Base-by-base conservation (phyloP, 345 rosid species). In the Bruguiera gymnorhiza region DNA sequence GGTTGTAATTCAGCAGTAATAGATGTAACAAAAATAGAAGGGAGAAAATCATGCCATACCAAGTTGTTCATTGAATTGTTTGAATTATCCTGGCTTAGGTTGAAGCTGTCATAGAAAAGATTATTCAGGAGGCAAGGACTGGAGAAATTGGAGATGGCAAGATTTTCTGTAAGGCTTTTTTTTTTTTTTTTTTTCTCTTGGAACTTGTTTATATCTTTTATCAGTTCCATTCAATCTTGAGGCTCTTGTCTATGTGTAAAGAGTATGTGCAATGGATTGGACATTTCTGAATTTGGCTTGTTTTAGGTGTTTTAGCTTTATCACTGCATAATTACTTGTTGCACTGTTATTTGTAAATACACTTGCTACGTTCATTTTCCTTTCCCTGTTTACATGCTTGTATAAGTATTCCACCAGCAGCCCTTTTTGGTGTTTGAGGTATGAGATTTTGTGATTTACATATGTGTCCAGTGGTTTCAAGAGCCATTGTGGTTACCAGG, bases 61-160 rank as follows among this genome's bases (percentile, higher is more conserved):
- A 62, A 58, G 54, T 32, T 69, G 26, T 23, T 43, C 32, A 20
- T 48, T 61, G 6, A 43, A 30, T 69, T 62, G 6, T 68, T 39
- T 46, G 7, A 54, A 20, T 65, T 51, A 34, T 37, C 63, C 73
- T 72, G 60, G 65, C 68, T 46, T 61, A 92, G 98, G 95, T 90
- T 63, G 95, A 92, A 80, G 88, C 78, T n/a, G 97, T 90, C 53
- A 82, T 87, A 75, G 82, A 73, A 58, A 86, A 85, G 59, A 85
- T 93, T 62, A 83, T 88, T 27, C 87, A 85, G 74, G 90, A 84
- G 79, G 88, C 92, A 56, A 85, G 89, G 70, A 90, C 92, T 0
- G 96, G 97, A 72, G 96, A 93, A 84, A 89, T 90, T 71, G 98
- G 98, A 27, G 97, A 90, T 51, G 93, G 94, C 75, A 93, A 93